Base-by-base conservation (phyloP, 441 rosid genomes). In the Geranium incanum region DNA sequence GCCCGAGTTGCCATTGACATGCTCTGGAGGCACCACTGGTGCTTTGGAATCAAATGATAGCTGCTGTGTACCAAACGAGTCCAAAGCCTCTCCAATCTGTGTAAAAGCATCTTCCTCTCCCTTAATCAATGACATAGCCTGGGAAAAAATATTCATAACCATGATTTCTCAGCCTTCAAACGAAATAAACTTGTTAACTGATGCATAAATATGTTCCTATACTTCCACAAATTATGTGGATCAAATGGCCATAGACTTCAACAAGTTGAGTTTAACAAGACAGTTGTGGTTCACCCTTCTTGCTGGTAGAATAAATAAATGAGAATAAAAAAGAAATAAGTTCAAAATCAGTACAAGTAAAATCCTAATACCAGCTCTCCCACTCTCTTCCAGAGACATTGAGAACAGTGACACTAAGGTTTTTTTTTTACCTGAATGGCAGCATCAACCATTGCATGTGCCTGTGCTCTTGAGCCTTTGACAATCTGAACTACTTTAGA, bases 361-460 rank as follows among this genome's bases (percentile, higher is more conserved):
- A 16, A 18, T 57, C 21, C 15, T 11, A 48, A 48, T 1, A 8
- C 57, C 4, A 48, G 0, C 4, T 11, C n/a, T 48, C 57, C 57
- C 7, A 41, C 8, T 5, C 63, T 57, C 63, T 57, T 57, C 63
- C 63, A 57, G 23, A 57, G 8, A 15, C 21, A 57, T 23, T 16
- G 23, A 57, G 63, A 6, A 63, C 67, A 28, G 6, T 37, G 23
- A 59, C 48, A 13, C 45, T 3, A 19, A 18, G 12, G 37, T 19
- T 64, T 52, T 57, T 41, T 37, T 39, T 6, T 67, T 79, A 96
- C 98, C 96, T 89, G 89, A 23, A 91, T 80, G 75, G 96, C 98
- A 69, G 84, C 85, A 83, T 91, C 92, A 66, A 96, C 89, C 99
- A 96, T 93, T 68, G 83, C 66, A 63, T 76, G 84, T 43, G 98